Base-by-base conservation (phyloP, 176 grass and related monocot genomes). In the Oryza longistaminata region DNA sequence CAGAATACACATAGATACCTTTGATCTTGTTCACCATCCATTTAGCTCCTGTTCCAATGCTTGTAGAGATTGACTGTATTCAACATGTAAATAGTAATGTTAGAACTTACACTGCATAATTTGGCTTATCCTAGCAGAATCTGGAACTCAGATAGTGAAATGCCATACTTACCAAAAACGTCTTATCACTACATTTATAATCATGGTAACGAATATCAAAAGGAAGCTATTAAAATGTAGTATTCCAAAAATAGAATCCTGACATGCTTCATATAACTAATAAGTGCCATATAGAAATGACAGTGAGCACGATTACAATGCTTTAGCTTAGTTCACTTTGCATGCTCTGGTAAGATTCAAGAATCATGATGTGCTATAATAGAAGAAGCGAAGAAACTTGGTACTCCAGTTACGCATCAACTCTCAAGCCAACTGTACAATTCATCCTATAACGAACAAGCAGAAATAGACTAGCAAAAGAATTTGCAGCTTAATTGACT, bases 1-100 rank as follows among this genome's bases (percentile, higher is more conserved):
- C 70, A 74, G 73, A 76, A 74, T 15, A 4, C 24, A 58, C 6
- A 65, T 17, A 6, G 64, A 46, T 82, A 96, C 96, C 96, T 99
- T 99, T 99, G 71, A 99, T 83, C 77, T 99, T 99, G 75, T 99
- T 99, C 61, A 99, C 91, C 85, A 99, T 82, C 96, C 96, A 99
- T 96, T 99, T 99, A 81, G 96, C 90, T 79, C 93, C 88, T 43
- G 76, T 91, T 71, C 92, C 93, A 44, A 99, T 93, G 87, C 90
- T 97, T 82, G 39, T 91, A 68, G 95, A 95, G 81, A 97, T 87
- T 8, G 95, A 97, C 95, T 97, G 89, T 73, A 49, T 83, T 69
- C 37, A 80, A 22, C 19, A 74, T 74, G 66, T 27, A 90, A 70
- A 90, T 19, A 83, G 11, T 34, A 55, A 71, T 76, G 71, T 93